Percentiles rank a stretch among this genome's conserved stretches.
These are phyloP conservation scores for Triticum dicoccoides DNA, from an alignment of 176 grass and related monocot species.

Conservation along the genomic window DNA sequence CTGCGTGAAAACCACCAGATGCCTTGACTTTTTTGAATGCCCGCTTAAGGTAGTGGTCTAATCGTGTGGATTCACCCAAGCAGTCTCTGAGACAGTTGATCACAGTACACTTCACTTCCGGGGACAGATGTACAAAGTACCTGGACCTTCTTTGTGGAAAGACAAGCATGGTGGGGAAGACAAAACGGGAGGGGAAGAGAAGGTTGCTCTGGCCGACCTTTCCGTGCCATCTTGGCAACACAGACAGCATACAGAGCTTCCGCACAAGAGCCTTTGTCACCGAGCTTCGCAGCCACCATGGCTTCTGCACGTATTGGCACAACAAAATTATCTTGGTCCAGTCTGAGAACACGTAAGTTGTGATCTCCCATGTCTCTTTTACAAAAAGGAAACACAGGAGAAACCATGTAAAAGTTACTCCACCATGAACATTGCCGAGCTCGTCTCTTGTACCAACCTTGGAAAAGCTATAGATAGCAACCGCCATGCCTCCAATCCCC, in stretches of 20 bases:
- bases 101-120: background rate
- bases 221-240: constrained; percentile 3
- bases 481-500: background rate
- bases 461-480: background rate
- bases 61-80: too few relatives aligned
- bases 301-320: background rate
- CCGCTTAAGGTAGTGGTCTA: too few relatives aligned
- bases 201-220: constrained; percentile 23
- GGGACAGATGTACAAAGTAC: background rate
- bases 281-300: background rate
- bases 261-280: background rate
- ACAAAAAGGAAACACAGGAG: background rate
- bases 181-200: background rate
- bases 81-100: background rate
- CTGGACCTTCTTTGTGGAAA: accelerated
- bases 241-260: background rate
- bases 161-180: too few relatives aligned
- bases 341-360: constrained; percentile 9
- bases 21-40: too few relatives aligned
- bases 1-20: too few relatives aligned
- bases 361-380: constrained; percentile 23
- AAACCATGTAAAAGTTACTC: constrained; percentile 1
- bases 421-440: background rate
- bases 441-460: background rate
- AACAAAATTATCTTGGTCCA: constrained; percentile 27